phyloP scores from a whole-genome alignment of 371 early-diverging fungal genomes.

The Mortierella sp. region DNA sequence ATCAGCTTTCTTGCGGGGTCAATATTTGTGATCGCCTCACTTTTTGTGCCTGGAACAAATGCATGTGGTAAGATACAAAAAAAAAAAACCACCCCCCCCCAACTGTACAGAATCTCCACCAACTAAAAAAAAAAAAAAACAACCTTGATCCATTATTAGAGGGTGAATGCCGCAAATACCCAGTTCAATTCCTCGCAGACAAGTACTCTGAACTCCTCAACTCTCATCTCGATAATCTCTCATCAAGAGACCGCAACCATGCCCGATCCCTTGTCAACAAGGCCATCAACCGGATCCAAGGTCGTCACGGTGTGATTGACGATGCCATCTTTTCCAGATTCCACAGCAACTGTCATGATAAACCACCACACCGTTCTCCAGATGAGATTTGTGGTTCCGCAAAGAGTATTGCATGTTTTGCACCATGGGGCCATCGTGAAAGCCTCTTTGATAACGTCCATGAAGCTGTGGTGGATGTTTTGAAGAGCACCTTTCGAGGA shows the following conservation, averaged over 20 bases:
- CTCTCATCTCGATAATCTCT: constrained; percentile 3
- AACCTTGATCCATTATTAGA: neutral
- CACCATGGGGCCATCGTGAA: constrained; percentile 19
- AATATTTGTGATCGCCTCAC: constrained; percentile 9
- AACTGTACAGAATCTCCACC: neutral
- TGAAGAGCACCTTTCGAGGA: neutral
- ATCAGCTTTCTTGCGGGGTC: constrained; percentile 13
- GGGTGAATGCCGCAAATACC: constrained; percentile 19
- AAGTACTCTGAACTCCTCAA: constrained; percentile 15
- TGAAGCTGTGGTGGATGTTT: constrained; percentile 10
- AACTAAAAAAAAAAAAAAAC: neutral
- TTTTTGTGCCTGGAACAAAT: constrained; percentile 10
- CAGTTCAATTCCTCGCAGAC: constrained; percentile 19
- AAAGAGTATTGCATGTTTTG: constrained; percentile 34
- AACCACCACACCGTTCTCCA: constrained; percentile 26
- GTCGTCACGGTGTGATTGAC: constrained; percentile 19
- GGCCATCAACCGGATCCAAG: neutral
- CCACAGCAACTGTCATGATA: constrained; percentile 20
- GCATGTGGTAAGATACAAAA: constrained; percentile 25
- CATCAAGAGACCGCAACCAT: constrained; percentile 11
- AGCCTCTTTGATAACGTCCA: constrained; percentile 23
- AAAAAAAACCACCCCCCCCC: too few relatives aligned
- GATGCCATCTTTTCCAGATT: constrained; percentile 26
- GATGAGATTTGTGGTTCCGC: constrained; percentile 31
- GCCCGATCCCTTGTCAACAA: neutral